These are phyloP conservation scores for Henckelia pumila DNA, from an alignment of 257 asterid genomes.

Conservation along the genomic window DNA sequence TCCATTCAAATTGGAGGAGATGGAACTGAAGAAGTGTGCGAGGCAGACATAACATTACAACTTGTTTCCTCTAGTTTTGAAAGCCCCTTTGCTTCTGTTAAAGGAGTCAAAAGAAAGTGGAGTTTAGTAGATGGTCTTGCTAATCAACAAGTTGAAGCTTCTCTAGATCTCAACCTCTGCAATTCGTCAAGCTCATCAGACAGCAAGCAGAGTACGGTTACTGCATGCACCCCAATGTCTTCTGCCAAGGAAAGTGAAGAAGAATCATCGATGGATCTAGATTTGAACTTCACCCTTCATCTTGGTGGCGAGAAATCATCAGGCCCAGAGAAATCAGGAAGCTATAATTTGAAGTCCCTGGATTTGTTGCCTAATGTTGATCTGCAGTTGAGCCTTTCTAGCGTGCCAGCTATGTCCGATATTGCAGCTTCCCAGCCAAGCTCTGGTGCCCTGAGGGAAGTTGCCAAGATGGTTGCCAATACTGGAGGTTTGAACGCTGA, in stretches of 20 bases:
- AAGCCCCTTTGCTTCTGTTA: conserved; percentile 22
- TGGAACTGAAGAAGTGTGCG: conserved; percentile 26
- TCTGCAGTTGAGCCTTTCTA: conserved; percentile 45
- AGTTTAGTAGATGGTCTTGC: conserved; percentile 23
- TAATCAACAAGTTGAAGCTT: conserved; percentile 28
- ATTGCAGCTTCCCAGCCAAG: conserved; percentile 28
- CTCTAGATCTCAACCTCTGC: conserved; percentile 39
- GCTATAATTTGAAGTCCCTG: conserved; percentile 20
- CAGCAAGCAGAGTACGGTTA: conserved; percentile 52
- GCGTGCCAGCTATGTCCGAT: conserved; percentile 41
- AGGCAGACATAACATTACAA: conserved; percentile 40
- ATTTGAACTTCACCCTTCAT: conserved; percentile 43
- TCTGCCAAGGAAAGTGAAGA: conserved; percentile 49
- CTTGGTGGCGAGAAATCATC: conserved; percentile 39
- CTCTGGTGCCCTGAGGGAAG: conserved; percentile 25
- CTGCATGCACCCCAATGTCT: conserved; percentile 44
- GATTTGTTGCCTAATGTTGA: conserved; percentile 35
- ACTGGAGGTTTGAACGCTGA: conserved; percentile 26
- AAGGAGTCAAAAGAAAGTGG: conserved; percentile 45
- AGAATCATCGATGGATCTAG: conserved; percentile 42
- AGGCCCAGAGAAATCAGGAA: conserved; percentile 26
- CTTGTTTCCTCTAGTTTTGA: conserved; percentile 39
- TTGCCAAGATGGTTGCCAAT: conserved; percentile 13
- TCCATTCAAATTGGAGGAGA: conserved; percentile 29
- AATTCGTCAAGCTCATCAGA: conserved; percentile 50